These are phyloP conservation scores for Fragaria iinumae DNA, from an alignment of 306 rosid genomes.

Conservation along the genomic window DNA sequence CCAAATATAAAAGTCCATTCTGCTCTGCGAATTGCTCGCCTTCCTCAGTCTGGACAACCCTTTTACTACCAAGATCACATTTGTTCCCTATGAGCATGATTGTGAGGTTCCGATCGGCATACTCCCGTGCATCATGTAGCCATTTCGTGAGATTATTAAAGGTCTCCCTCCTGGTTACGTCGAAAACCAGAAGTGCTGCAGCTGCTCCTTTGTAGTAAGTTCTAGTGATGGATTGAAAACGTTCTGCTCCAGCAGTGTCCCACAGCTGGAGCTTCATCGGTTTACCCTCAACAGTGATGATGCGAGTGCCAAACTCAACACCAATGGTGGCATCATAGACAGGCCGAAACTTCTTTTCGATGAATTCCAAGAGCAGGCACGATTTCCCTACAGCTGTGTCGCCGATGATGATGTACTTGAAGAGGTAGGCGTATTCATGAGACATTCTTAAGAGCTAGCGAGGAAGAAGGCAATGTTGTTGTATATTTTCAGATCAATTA, in stretches of 20 bases:
- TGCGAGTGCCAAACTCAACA: conserved; percentile 90
- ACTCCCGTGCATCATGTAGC: neutral
- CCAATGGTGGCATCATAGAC: conserved; percentile 95
- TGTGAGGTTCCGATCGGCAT: conserved; percentile 74
- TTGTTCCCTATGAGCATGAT: conserved; percentile 28
- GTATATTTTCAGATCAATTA: neutral
- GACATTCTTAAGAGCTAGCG: conserved; percentile 47
- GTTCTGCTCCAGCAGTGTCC: conserved; percentile 97
- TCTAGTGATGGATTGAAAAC: conserved; percentile 89
- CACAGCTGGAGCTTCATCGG: conserved; percentile 89
- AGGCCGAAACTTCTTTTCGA: conserved; percentile 85
- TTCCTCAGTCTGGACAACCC: conserved; percentile 92
- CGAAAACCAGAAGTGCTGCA: conserved; percentile 91
- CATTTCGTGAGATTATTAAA: conserved; percentile 36
- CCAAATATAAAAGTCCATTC: conserved; percentile 88
- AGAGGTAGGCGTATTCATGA: conserved; percentile 61
- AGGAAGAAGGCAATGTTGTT: neutral
- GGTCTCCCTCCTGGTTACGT: conserved; percentile 97
- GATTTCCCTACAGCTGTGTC: conserved; percentile 98
- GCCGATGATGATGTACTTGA: conserved; percentile 94
- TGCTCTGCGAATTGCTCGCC: conserved; percentile 92
- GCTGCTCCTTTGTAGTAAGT: conserved; percentile 95
- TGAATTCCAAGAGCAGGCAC: conserved; percentile 80
- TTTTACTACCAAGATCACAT: conserved; percentile 53
- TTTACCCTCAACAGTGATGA: conserved; percentile 69